A percentile compares a stretch with the other conserved stretches of the same genome.
Conservation (phyloP, 805 yeast species). For the Kodamaea kakaduensis region DNA sequence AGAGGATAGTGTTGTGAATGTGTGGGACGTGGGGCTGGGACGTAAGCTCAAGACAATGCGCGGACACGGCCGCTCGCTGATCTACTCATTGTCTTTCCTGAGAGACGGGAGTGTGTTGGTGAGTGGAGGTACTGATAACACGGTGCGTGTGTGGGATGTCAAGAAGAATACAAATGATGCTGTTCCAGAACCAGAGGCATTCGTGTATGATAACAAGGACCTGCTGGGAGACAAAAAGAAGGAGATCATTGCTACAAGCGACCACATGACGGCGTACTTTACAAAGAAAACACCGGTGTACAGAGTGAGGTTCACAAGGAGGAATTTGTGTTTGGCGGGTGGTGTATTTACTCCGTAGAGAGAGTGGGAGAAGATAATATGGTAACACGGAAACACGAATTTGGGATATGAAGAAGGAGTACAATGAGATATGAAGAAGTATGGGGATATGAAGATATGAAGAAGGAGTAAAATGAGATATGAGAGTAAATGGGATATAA, state of each 20-base stretch:
- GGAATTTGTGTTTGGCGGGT: conserved; percentile 88
- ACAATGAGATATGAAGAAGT: no score
- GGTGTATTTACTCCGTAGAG: no score
- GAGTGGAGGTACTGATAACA: conserved; percentile 88
- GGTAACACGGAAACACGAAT: no score
- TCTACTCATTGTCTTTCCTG: conserved; percentile 80
- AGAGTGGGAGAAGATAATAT: no score
- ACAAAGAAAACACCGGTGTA: conserved; percentile 93
- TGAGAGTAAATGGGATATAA: no score
- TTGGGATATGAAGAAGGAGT: no score
- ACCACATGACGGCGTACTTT: conserved; percentile 88
- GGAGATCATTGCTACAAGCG: conserved; percentile 78
- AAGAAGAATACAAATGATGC: conserved; percentile 79
- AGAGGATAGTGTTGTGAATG: conserved; percentile 80
- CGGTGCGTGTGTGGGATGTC: conserved; percentile 95
- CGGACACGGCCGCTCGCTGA: conserved; percentile 87
- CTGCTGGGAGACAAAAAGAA: conserved; percentile 47
- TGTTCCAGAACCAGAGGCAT: conserved; percentile 73
- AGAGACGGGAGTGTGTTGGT: conserved; percentile 86
- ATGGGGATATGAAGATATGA: no score
- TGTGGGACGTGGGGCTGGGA: conserved; percentile 95
- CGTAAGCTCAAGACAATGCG: conserved; percentile 84
- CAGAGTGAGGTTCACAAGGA: conserved; percentile 85
- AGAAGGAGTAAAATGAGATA: no score
- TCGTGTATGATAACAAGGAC: conserved; percentile 24